A percentile compares a stretch with the other conserved stretches of the same genome.
phyloP scores from a whole-genome alignment of 345 rosid genomes.

The Geranium rotundifolium region DNA sequence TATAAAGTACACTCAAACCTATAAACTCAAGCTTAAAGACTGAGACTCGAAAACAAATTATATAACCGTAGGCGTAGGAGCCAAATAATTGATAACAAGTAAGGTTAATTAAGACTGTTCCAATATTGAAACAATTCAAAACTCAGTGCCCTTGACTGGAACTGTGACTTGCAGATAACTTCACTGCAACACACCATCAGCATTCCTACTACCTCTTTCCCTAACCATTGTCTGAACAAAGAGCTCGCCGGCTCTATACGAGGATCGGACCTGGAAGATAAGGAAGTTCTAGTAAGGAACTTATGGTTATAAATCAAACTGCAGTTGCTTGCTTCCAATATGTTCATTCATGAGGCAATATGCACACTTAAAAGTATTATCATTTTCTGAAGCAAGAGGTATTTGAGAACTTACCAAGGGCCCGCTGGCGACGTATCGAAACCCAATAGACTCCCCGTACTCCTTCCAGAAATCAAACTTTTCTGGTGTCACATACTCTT shows the following conservation, averaged over 20 bases:
- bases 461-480: slow-evolving; percentile 90
- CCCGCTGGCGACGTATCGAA: slow-evolving; percentile 92
- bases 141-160: too few relatives aligned
- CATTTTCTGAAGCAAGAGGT: slow-evolving; percentile 2
- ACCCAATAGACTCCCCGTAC: slow-evolving; percentile 91
- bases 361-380: background rate
- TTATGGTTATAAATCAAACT: background rate
- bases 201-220: slow-evolving; percentile 28
- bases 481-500: slow-evolving; percentile 89
- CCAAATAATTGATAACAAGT: background rate
- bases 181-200: slow-evolving; percentile 9
- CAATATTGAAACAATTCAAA: background rate
- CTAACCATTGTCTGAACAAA: slow-evolving; percentile 87
- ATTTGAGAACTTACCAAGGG: slow-evolving; percentile 57
- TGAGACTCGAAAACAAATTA: background rate
- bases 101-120: background rate
- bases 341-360: background rate
- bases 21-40: too few relatives aligned
- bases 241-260: slow-evolving; percentile 93
- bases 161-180: too few relatives aligned
- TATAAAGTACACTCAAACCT: too few relatives aligned
- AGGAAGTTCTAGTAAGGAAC: background rate
- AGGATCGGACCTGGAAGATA: slow-evolving; percentile 69
- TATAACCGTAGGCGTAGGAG: background rate
- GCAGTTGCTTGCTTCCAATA: background rate